Evolutionary conservation across 2,329 filamentous ascomycete species (phyloP).

Genomic region (Talaromyces verruculosus): DNA sequence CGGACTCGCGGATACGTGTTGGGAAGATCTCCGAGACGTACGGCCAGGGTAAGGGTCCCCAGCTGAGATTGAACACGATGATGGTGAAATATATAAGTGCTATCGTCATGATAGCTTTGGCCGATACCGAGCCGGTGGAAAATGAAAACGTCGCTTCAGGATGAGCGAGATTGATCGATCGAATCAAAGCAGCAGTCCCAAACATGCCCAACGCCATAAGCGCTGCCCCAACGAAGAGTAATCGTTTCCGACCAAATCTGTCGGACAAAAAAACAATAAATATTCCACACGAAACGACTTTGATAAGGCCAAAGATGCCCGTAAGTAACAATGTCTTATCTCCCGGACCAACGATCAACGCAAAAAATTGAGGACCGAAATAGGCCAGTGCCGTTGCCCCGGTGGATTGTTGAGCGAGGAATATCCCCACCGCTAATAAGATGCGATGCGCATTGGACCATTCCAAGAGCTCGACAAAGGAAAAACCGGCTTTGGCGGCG

Average conservation of each 20-base stretch:
- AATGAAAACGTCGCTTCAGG: too few species aligned
- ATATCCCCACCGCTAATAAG: constrained; percentile 48
- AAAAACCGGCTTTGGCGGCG: constrained; percentile 47
- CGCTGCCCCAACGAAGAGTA: constrained; percentile 51
- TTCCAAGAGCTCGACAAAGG: constrained; percentile 47
- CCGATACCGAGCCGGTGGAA: background rate
- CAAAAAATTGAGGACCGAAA: constrained; percentile 58
- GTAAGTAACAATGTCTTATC: constrained; percentile 50
- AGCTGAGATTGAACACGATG: constrained; percentile 46
- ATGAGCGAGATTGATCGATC: constrained; percentile 23
- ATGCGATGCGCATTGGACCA: constrained; percentile 48
- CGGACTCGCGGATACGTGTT: constrained; percentile 41
- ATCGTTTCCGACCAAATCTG: constrained; percentile 52
- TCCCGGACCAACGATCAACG: constrained; percentile 50
- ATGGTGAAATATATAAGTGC: constrained; percentile 58
- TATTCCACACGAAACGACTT: constrained; percentile 51
- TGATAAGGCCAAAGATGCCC: constrained; percentile 56
- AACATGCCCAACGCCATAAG: constrained; percentile 49
- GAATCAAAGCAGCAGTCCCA: constrained; percentile 49
- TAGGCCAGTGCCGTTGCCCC: constrained; percentile 57
- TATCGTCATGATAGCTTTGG: constrained; percentile 47
- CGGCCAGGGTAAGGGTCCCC: constrained; percentile 44
- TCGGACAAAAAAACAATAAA: constrained; percentile 58
- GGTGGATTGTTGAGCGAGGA: constrained; percentile 55
- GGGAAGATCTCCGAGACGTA: constrained; percentile 43